phyloP scores from a whole-genome alignment of 768 basidiomycete species.

The Sutorius australiensis region DNA sequence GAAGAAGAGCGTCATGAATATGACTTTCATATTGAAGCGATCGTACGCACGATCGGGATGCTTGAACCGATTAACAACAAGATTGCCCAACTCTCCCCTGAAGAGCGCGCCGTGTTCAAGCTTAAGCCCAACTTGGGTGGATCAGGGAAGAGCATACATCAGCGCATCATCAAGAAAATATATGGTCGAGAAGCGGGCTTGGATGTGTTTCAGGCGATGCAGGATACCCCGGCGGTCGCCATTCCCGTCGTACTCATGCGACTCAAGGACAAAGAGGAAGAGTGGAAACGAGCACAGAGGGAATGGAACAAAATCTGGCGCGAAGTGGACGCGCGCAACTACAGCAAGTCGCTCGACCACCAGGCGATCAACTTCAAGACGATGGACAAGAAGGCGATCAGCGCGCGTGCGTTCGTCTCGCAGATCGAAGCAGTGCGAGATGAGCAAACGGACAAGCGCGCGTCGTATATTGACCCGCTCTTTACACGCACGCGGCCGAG shows the following conservation, averaged over 20 bases:
- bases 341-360: conserved; percentile 89
- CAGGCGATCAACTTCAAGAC: conserved; percentile 89
- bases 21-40: conserved; percentile 97
- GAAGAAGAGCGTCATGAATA: conserved; percentile 99
- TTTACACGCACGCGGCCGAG: conserved; percentile 59
- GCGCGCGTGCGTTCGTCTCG: conserved; percentile 69
- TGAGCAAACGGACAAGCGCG: conserved; percentile 74
- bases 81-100: conserved; percentile 70
- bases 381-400: conserved; percentile 81
- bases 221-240: conserved; percentile 85
- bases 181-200: conserved; percentile 84
- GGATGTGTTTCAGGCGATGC: conserved; percentile 83
- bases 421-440: conserved; percentile 85
- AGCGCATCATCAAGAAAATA: conserved; percentile 93
- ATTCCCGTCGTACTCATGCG: conserved; percentile 87
- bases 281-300: conserved; percentile 95
- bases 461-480: conserved; percentile 50
- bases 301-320: conserved; percentile 99
- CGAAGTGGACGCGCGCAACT: conserved; percentile 93
- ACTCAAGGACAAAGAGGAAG: conserved; percentile 94
- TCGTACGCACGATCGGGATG: conserved; percentile 82
- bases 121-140: conserved; percentile 88
- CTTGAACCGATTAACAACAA: conserved; percentile 91
- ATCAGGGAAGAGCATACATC: conserved; percentile 81
- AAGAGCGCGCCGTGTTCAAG: conserved; percentile 79